Conservation (phyloP, 1,139 yeast species). For the Blastobotrys malaysiensis region DNA sequence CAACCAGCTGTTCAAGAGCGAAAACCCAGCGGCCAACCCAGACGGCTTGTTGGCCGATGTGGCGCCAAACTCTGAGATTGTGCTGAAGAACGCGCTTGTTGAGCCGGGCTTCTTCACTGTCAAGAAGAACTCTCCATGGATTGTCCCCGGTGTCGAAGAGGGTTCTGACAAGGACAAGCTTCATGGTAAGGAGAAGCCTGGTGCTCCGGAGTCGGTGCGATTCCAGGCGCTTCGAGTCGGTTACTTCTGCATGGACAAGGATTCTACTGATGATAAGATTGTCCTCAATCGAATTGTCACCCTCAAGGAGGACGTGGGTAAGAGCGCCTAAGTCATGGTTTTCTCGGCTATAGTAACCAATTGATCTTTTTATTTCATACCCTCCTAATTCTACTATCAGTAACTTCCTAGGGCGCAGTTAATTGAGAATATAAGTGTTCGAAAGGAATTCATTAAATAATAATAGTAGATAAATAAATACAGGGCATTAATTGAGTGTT, state of each 20-base stretch:
- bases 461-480: neutral
- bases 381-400: too few relatives aligned
- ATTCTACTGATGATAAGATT: slow-evolving; percentile 53
- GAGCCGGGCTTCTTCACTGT: slow-evolving; percentile 77
- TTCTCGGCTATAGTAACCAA: too few relatives aligned
- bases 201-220: slow-evolving; percentile 77
- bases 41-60: slow-evolving; percentile 84
- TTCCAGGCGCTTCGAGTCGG: slow-evolving; percentile 98
- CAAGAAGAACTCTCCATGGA: slow-evolving; percentile 69
- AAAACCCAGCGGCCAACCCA: slow-evolving; percentile 84
- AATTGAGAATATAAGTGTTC: too few relatives aligned
- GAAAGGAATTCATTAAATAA: neutral
- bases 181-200: slow-evolving; percentile 52
- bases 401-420: too few relatives aligned
- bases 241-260: slow-evolving; percentile 87
- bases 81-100: slow-evolving; percentile 59
- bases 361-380: too few relatives aligned
- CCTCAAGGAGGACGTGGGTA: slow-evolving; percentile 58
- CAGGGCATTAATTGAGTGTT: neutral
- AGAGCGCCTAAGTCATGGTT: slow-evolving; percentile 21
- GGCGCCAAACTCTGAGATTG: slow-evolving; percentile 70
- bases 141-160: slow-evolving; percentile 40
- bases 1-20: slow-evolving; percentile 83
- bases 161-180: slow-evolving; percentile 24
- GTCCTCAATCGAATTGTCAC: slow-evolving; percentile 86